Conservation (phyloP, 2,329 filamentous ascomycete genomes). For the Nannizziopsis barbatae region DNA sequence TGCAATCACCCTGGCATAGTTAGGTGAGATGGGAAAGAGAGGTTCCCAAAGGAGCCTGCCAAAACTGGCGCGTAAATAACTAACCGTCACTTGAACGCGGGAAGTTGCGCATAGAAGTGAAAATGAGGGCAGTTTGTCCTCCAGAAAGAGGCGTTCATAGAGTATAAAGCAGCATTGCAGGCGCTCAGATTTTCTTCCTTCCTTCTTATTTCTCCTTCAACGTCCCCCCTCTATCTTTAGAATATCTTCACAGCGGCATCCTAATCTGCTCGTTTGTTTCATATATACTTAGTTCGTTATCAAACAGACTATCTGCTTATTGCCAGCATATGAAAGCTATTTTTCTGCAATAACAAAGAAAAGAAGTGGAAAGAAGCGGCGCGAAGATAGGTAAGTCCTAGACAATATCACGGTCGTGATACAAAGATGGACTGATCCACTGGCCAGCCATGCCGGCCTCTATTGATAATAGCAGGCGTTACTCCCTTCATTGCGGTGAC, state of each 20-base stretch:
- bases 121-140: background rate
- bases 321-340: no score
- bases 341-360: no score
- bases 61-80: background rate
- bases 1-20: background rate
- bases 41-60: background rate
- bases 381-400: background rate
- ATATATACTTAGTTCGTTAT: no score
- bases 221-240: no score
- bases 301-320: no score
- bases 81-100: slow-evolving; percentile 3
- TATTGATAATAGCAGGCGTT: background rate
- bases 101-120: background rate
- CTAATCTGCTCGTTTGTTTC: no score
- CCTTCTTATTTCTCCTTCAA: no score
- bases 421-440: no score
- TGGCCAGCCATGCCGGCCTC: background rate
- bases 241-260: no score
- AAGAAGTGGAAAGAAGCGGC: background rate
- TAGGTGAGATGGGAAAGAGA: background rate
- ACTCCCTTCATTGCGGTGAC: slow-evolving; percentile 10
- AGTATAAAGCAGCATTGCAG: background rate
- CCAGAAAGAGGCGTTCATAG: background rate
- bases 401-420: no score
- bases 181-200: no score